Percentiles rank a stretch among this genome's conserved stretches.
Evolutionary conservation across 768 basidiomycete species (phyloP).

Genomic region (Coprinopsis cinerea): DNA sequence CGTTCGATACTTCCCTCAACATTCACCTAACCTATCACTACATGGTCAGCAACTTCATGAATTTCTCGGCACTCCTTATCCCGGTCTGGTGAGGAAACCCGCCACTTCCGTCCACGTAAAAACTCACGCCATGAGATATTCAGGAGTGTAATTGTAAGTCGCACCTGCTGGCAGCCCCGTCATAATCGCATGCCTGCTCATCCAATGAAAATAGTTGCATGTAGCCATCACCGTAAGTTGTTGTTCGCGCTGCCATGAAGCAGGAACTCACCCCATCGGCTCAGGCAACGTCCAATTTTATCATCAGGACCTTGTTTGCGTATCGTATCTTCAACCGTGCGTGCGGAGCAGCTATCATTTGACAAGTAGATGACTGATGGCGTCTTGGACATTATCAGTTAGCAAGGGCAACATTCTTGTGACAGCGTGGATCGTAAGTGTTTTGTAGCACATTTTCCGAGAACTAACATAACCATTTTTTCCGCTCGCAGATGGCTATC

Average conservation of each 20-base stretch:
- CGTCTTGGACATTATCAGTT: conserved; percentile 16
- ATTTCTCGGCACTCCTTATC: conserved; percentile 33
- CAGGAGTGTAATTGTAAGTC: conserved; percentile 51
- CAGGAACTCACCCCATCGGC: neutral
- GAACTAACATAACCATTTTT: neutral
- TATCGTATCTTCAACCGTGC: conserved; percentile 44
- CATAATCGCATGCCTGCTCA: neutral
- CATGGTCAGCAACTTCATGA: conserved; percentile 49
- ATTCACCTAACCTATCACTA: conserved; percentile 55
- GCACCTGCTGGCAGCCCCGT: neutral
- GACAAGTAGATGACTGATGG: conserved; percentile 5
- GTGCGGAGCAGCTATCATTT: conserved; percentile 10
- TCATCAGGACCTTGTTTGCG: conserved; percentile 48
- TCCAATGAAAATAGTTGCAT: conserved; percentile 34
- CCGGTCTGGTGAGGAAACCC: conserved; percentile 43
- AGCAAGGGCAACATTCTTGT: conserved; percentile 39
- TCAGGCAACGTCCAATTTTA: conserved; percentile 44
- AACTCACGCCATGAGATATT: neutral
- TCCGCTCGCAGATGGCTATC: conserved; percentile 21
- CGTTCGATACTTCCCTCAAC: conserved; percentile 47
- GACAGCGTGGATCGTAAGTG: conserved; percentile 43
- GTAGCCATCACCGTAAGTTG: conserved; percentile 45
- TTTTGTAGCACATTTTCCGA: neutral
- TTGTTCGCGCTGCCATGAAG: neutral
- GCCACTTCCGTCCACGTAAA: too few species aligned